phyloP scores from a whole-genome alignment of 345 rosid species.

The Conringia planisiliqua region DNA sequence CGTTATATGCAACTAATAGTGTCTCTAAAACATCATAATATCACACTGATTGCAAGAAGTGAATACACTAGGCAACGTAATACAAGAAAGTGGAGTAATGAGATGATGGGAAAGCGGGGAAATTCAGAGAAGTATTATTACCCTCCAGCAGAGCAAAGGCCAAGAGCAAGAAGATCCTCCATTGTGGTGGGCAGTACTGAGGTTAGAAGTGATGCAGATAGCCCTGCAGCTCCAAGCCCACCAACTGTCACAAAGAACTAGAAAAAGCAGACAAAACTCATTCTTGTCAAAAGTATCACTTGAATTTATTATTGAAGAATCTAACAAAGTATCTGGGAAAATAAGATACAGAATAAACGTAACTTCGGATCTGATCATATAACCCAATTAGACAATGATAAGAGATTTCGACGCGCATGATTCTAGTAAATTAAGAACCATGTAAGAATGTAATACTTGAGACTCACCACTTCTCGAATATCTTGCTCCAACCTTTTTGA shows the following conservation, averaged over 20 bases:
- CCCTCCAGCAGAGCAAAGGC: constrained; percentile 99
- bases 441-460: neutral
- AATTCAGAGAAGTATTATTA: constrained; percentile 26
- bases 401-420: neutral
- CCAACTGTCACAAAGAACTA: constrained; percentile 84
- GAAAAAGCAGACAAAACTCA: constrained; percentile 14
- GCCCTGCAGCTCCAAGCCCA: constrained; percentile 88
- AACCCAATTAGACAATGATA: neutral
- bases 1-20: constrained; percentile 1
- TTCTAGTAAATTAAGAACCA: neutral
- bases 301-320: neutral
- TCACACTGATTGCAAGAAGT: neutral
- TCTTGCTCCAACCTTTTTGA: constrained; percentile 67
- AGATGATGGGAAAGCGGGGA: neutral
- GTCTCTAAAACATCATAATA: neutral
- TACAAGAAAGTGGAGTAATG: neutral
- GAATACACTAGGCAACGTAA: neutral
- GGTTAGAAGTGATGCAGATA: constrained; percentile 87
- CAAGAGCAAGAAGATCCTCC: constrained; percentile 94
- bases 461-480: constrained; percentile 77
- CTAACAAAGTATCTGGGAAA: neutral
- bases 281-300: neutral
- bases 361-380: neutral
- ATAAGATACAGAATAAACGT: neutral
- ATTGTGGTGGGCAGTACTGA: constrained; percentile 77